Base-by-base conservation (phyloP, 805 yeast species). In the Yamadazyma kitorensis region DNA sequence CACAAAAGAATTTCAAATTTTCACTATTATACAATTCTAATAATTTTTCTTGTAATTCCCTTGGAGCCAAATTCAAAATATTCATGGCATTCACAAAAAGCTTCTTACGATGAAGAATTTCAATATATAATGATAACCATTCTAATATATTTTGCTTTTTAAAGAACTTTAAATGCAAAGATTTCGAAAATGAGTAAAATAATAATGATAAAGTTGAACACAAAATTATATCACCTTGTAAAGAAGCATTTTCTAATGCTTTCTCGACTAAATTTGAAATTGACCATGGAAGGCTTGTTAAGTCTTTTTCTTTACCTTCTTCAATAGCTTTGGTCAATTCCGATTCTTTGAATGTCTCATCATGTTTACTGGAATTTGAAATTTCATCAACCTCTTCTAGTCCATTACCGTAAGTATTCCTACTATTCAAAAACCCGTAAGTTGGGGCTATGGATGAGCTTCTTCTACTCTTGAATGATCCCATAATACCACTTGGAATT, bases 151-250 rank as follows among this genome's bases (percentile, higher is more conserved):
- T 12, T 49, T 45, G 22, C 19, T 32, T 43, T 20, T 25, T 29
- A 6, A 35, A 41, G 65, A 67, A 34, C 38, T 47, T 32, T 29
- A 37, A 29, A 5, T 34, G 29, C 27, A 33, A 43, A 38, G 21
- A 34, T 33, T 4, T 62, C 63, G 25, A 9, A 15, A 40, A 40
- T 5, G 41, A 36, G 35, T 65, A 69, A 51, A 83, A 80, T 22
- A 84, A 49, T 17, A 80, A 46, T 0, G 80, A 62, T 22, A 84
- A 44, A 0, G 82, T 69, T 4, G 83, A 71, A 40, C 81, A 68
- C 68, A 79, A 62, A 10, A 80, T 60, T 12, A 80, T 48, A 51
- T 84, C 87, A 1, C 91, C 91, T 44, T 80, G 83, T 6, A 55
- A 54, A 4, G 72, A 52, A 27, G 82, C 73, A 55, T 74, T 80